A percentile compares a stretch with the other conserved stretches of the same genome.
These are phyloP conservation scores for Aspergillus pseudoglaucus DNA, from an alignment of 2,329 filamentous ascomycete species.

Conservation along the genomic window DNA sequence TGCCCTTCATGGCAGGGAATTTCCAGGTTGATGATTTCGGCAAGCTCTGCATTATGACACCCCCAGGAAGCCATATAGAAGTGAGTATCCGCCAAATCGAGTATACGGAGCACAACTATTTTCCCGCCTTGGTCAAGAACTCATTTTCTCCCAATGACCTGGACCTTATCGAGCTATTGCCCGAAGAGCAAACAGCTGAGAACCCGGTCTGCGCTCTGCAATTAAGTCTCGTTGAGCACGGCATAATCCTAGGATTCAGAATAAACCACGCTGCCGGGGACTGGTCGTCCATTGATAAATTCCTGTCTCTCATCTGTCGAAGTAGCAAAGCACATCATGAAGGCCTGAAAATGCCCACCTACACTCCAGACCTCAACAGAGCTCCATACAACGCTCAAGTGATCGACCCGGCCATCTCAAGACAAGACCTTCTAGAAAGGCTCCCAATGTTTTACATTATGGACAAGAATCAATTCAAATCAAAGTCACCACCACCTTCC, in stretches of 20 bases:
- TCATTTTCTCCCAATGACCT: slow-evolving; percentile 11
- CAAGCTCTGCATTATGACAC: slow-evolving; percentile 9
- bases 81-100: slow-evolving; percentile 6
- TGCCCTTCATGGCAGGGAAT: slow-evolving; percentile 16
- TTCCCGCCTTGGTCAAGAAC: slow-evolving; percentile 4
- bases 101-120: slow-evolving; percentile 7
- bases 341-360: slow-evolving; percentile 9
- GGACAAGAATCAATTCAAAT: slow-evolving; percentile 9
- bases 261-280: slow-evolving; percentile 18
- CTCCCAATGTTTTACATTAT: slow-evolving; percentile 11
- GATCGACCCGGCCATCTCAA: not conserved
- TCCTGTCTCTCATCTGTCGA: slow-evolving; percentile 16
- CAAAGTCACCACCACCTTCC: slow-evolving; percentile 3
- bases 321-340: slow-evolving; percentile 13
- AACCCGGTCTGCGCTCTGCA: slow-evolving; percentile 15
- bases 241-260: slow-evolving; percentile 13
- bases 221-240: slow-evolving; percentile 15
- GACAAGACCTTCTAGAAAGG: slow-evolving; percentile 6
- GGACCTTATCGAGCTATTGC: slow-evolving; percentile 7
- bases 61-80: slow-evolving; percentile 4
- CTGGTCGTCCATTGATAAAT: slow-evolving; percentile 17
- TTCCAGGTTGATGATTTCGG: slow-evolving; percentile 9
- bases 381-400: slow-evolving; percentile 10
- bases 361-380: slow-evolving; percentile 14
- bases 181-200: slow-evolving; percentile 2